Base-by-base conservation (phyloP, 2,329 filamentous ascomycete species). In the Exophiala oligosperma region DNA sequence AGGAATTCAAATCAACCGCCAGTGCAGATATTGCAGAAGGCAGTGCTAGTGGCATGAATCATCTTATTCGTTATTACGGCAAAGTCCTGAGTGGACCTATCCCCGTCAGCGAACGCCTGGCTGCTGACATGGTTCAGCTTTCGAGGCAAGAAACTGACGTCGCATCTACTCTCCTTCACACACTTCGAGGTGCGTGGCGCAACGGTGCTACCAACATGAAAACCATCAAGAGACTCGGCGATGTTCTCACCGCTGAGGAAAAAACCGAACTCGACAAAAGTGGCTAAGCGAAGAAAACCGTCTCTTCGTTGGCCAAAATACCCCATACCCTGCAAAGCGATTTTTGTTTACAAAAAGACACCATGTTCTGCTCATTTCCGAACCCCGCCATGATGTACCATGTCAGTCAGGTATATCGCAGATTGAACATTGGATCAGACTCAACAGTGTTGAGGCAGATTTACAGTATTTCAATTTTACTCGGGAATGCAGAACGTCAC, bases 1-100 rank as follows among this genome's bases (percentile, higher is more conserved):
- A 84, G 69, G 88, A 92, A 71, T 91, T 92, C 75, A 84, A 84
- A 63, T 76, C 78, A 67, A 79, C 83, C 70, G 88, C 89, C 55
- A 75, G 87, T 61, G 84, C 87, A 69, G 89, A 92, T 73, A 77
- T 81, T 55, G 71, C 74, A 57, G 77, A 77, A 67, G 74, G 75
- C 67, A 79, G 79, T 59, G 76, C 77, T 59, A 76, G 76, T 63
- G 88, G 88, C 49, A 76, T 89, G 69, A 79, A 79, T 58, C 82
- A 82, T 70, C 76, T 91, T 55, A 76, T 89, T 66, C 81, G 82
- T 48, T 90, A 86, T 72, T 90, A 90, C 71, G 80, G 81, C 68
- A 77, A 80, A 66, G 78, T 80, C 64, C 75, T 87, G 56, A 76
- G 75, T 57, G 82, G 79, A 67, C 74, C 74, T 59, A 76, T 74